These are phyloP conservation scores for Nothophytophthora sp. DNA, from an alignment of 352 stramenopile species.

Conservation along the genomic window DNA sequence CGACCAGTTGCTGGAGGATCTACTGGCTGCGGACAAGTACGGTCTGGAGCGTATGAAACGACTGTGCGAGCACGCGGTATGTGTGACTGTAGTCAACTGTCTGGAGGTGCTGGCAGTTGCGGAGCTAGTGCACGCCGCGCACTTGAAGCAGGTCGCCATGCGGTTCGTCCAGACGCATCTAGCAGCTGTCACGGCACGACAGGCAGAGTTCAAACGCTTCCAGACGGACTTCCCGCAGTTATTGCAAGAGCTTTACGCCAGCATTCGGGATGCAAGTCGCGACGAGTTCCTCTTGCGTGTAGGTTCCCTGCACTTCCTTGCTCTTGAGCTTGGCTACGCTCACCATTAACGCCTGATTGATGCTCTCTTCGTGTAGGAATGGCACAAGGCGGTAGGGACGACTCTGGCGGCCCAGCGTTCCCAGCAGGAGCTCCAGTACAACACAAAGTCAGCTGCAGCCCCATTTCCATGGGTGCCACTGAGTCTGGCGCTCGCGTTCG, in stretches of 20 bases:
- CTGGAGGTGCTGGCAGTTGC: slow-evolving; percentile 64
- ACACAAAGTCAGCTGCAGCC: slow-evolving; percentile 13
- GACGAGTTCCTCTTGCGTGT: slow-evolving; percentile 36
- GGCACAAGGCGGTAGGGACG: slow-evolving; percentile 35
- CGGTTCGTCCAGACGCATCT: slow-evolving; percentile 35
- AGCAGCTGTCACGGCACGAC: slow-evolving; percentile 19
- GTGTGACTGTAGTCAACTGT: slow-evolving; percentile 46
- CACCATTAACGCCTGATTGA: no score
- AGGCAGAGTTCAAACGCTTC: slow-evolving; percentile 32
- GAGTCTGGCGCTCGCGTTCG: slow-evolving; percentile 50
- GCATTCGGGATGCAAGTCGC: slow-evolving; percentile 23
- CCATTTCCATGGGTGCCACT: slow-evolving; percentile 59
- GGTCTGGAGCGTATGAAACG: slow-evolving; percentile 69
- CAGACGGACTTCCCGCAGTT: slow-evolving; percentile 39
- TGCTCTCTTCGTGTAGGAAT: no score
- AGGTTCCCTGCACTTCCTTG: no score
- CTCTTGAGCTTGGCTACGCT: no score
- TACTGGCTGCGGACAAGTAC: slow-evolving; percentile 76
- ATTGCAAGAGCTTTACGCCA: slow-evolving; percentile 43
- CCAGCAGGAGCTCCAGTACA: slow-evolving; percentile 28
- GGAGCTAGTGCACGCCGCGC: slow-evolving; percentile 51
- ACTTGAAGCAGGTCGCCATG: slow-evolving; percentile 60
- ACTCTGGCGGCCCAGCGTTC: slow-evolving; percentile 24
- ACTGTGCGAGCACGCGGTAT: slow-evolving; percentile 53
- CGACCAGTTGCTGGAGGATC: slow-evolving; percentile 65